phyloP scores from a whole-genome alignment of 2,329 filamentous ascomycete genomes.

The Lachnellula hyalina region DNA sequence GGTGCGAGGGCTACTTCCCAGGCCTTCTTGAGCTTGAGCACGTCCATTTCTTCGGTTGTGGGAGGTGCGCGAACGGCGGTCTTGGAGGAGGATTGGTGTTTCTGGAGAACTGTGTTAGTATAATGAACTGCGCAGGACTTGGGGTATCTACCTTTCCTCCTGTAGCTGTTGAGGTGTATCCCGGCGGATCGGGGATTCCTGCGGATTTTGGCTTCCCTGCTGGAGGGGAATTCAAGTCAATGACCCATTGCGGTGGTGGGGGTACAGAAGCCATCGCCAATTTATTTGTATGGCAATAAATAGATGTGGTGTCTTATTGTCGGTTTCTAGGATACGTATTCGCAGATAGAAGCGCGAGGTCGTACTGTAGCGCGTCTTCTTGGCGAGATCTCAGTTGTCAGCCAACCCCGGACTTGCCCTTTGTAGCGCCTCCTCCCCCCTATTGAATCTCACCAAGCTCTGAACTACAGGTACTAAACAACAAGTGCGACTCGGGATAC shows the following conservation, averaged over 20 bases:
- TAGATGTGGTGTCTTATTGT: too few relatives aligned
- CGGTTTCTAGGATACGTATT: too few relatives aligned
- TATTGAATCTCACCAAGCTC: conserved; percentile 11
- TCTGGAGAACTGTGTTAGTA: conserved; percentile 28
- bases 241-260: conserved; percentile 72
- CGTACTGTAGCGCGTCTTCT: conserved; percentile 7
- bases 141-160: conserved; percentile 50
- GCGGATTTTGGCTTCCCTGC: conserved; percentile 58
- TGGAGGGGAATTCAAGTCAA: conserved; percentile 69
- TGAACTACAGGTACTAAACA: conserved; percentile 2
- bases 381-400: conserved; percentile 5
- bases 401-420: conserved; percentile 13
- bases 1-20: conserved; percentile 96
- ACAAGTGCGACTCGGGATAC: conserved; percentile 1
- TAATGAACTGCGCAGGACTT: background rate
- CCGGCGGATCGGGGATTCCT: conserved; percentile 77
- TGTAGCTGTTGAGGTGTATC: conserved; percentile 55
- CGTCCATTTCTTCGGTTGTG: conserved; percentile 82
- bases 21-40: conserved; percentile 94
- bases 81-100: conserved; percentile 35
- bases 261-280: conserved; percentile 34
- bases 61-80: conserved; percentile 57
- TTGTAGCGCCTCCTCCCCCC: conserved; percentile 7
- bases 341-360: background rate
- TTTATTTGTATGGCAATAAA: background rate